These are phyloP conservation scores for Micractinium sp. DNA, from an alignment of 139 green algal genomes.

Conservation along the genomic window DNA sequence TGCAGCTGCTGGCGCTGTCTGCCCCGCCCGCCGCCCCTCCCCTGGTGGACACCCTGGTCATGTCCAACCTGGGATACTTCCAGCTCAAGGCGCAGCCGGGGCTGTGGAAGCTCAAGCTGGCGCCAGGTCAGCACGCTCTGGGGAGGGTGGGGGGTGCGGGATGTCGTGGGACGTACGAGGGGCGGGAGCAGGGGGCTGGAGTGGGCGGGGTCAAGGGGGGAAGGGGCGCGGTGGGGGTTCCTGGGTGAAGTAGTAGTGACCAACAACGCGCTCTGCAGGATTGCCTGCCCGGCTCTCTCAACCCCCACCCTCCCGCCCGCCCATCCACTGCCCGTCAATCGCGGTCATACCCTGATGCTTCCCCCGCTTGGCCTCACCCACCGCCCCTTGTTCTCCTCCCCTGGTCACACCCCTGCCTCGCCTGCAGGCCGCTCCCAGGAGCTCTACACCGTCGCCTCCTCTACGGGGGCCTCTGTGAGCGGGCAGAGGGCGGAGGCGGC, in stretches of 20 bases:
- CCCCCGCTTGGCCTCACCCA: not conserved
- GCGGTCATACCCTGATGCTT: not conserved
- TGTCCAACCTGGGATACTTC: constrained; percentile 99
- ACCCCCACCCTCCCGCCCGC: too few relatives aligned
- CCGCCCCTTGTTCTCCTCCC: not conserved
- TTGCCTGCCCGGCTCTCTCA: too few relatives aligned
- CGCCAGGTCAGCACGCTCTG: constrained; percentile 52
- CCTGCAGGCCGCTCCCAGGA: constrained; percentile 39
- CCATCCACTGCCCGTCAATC: too few relatives aligned
- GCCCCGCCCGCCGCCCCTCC: not conserved
- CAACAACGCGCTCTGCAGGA: too few relatives aligned
- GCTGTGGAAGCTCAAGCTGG: constrained; percentile 73
- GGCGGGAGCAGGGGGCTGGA: too few relatives aligned
- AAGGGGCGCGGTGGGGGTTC: too few relatives aligned
- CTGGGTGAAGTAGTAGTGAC: too few relatives aligned
- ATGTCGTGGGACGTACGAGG: too few relatives aligned
- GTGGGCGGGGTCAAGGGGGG: too few relatives aligned
- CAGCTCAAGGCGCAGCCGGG: constrained; percentile 93
- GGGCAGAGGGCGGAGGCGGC: constrained; percentile 16
- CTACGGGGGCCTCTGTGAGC: constrained; percentile 22
- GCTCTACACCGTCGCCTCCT: constrained; percentile 41
- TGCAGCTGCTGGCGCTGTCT: constrained; percentile 66
- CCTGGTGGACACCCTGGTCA: constrained; percentile 94
- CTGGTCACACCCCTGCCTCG: not conserved
- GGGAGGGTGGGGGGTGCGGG: not conserved